phyloP scores from a whole-genome alignment of 2,329 filamentous ascomycete species.

The Botrytis cinerea region DNA sequence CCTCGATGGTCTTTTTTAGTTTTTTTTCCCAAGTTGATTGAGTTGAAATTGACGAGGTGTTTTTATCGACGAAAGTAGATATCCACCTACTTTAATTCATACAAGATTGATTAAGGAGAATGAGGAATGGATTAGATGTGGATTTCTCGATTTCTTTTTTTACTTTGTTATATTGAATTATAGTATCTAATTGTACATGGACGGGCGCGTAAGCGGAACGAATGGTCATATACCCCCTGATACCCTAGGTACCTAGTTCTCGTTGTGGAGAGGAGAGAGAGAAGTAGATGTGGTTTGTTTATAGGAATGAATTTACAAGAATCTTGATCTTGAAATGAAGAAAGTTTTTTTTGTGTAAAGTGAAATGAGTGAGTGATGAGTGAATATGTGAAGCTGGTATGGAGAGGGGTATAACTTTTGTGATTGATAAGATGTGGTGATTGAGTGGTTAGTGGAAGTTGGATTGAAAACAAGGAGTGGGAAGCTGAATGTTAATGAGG shows the following conservation, averaged over 20 bases:
- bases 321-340: slow-evolving; percentile 3
- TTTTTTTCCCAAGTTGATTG: not conserved
- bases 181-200: slow-evolving; percentile 5
- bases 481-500: too few relatives aligned
- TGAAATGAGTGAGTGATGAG: not conserved
- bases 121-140: not conserved
- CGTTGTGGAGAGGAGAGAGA: not conserved
- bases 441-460: too few relatives aligned
- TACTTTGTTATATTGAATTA: slow-evolving; percentile 3
- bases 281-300: not conserved
- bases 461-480: too few relatives aligned
- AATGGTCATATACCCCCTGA: slow-evolving; percentile 16
- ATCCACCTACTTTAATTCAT: not conserved
- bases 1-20: slow-evolving; percentile 4
- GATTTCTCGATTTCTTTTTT: not conserved
- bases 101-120: not conserved
- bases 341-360: not conserved
- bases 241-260: slow-evolving; percentile 15
- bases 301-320: slow-evolving; percentile 4
- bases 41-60: not conserved
- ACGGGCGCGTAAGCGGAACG: slow-evolving; percentile 5
- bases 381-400: not conserved
- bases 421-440: too few relatives aligned
- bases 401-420: too few relatives aligned
- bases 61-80: not conserved